Percentiles rank a stretch among this genome's conserved stretches.
These are phyloP conservation scores for Thermochaetoides thermophila DNA, from an alignment of 495 filamentous ascomycete genomes.

Conservation along the genomic window DNA sequence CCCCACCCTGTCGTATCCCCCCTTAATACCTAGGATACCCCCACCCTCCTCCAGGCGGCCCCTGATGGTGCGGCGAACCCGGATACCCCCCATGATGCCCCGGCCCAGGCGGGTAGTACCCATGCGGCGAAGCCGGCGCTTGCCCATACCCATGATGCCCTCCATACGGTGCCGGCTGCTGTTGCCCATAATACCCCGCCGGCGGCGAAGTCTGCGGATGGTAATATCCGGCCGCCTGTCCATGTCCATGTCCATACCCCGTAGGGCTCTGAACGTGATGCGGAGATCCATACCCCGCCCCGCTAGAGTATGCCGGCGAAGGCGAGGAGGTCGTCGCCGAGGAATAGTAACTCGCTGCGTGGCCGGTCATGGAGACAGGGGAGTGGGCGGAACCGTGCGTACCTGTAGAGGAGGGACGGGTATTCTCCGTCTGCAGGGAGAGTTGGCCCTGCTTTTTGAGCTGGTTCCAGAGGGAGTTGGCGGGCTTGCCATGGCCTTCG, in stretches of 20 bases:
- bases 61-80: too few relatives aligned
- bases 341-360: constrained; percentile 2
- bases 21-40: background rate
- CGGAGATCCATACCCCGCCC: constrained; percentile 2
- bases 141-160: constrained; percentile 3
- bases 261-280: constrained; percentile 1
- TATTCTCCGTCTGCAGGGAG: too few relatives aligned
- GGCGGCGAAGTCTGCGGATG: background rate
- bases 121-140: constrained; percentile 3
- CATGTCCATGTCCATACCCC: constrained; percentile 3
- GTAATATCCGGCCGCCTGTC: constrained; percentile 2
- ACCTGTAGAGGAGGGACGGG: too few relatives aligned
- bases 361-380: background rate
- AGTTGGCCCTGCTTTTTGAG: too few relatives aligned
- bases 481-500: constrained; percentile 35
- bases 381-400: too few relatives aligned
- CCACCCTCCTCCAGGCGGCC: too few relatives aligned
- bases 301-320: background rate
- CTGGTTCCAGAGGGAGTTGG: constrained; percentile 37
- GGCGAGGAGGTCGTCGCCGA: background rate
- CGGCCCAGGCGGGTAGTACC: constrained; percentile 4
- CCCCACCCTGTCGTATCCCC: too few relatives aligned
- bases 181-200: constrained; percentile 1
- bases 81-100: constrained; percentile 9
- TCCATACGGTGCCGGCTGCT: background rate